A percentile compares a stretch with the other conserved stretches of the same genome.
Conservation (phyloP, 2,329 filamentous ascomycete genomes). For the Alternaria sp. region DNA sequence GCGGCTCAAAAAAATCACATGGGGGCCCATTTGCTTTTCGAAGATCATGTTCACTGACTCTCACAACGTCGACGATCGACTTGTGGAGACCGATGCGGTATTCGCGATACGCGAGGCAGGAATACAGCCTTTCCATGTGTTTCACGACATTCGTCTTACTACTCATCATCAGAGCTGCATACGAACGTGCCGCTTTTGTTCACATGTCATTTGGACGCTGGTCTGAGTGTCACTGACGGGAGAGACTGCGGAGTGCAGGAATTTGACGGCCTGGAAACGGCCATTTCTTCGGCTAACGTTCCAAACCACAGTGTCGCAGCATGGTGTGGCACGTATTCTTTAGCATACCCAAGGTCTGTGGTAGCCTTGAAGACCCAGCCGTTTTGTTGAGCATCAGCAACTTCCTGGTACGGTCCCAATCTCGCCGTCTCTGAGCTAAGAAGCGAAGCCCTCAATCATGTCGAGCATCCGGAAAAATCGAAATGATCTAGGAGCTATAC, state of each 20-base stretch:
- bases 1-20: background rate
- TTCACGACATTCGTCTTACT: background rate
- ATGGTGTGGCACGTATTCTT: background rate
- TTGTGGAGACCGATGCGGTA: background rate
- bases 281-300: background rate
- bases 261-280: background rate
- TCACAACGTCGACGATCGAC: conserved; percentile 7
- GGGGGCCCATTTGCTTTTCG: conserved; percentile 1
- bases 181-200: background rate
- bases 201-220: background rate
- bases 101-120: background rate
- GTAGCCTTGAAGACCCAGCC: background rate
- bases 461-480: background rate
- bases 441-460: background rate
- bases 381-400: background rate
- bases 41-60: conserved; percentile 12
- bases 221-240: background rate
- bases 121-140: background rate
- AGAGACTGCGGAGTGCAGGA: background rate
- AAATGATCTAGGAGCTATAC: conserved; percentile 1
- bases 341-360: background rate
- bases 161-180: background rate
- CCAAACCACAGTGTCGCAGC: background rate
- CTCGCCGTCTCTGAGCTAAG: background rate
- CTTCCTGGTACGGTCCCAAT: background rate